Evolutionary conservation across 1,284 basidiomycete species (phyloP), one percentile per base, ranked within the genome.

Genomic region (Albatrellus sp.): DNA sequence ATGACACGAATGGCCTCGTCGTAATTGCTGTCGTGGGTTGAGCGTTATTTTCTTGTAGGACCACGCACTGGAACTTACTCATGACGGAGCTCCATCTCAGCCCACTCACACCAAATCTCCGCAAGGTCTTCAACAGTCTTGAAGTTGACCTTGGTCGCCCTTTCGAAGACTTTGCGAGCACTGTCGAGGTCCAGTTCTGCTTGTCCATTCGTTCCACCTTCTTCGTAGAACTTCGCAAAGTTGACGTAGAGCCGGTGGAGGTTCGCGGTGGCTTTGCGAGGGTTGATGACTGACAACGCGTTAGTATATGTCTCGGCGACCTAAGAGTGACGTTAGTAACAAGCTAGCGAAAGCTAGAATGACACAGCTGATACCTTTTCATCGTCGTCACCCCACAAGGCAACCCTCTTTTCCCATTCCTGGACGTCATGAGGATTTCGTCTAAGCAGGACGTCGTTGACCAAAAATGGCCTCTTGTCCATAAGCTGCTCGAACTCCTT

Each of bases 351-450:
- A 7, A 24, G 24, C 24, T 24, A 24, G 24, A 24, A 7, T 24
- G 7, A 7, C 24, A 24, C 7, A 24, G 7, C 24, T 24, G 3
- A 20, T 54, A 85, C 85, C 71, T 92, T 92, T 54, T 86, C 89
- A 60, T 98, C 94, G 55, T 97, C 77, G 42, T 90, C 83, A 11
- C 87, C 94, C 75, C 83, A 92, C 35, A 98, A 64, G 3, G 90
- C 90, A n/a, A 98, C 79, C 9, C 93, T 73, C 66, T 98, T 98
- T 67, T 98, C 94, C 96, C 96, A 99, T 61, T 99, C 96, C 55
- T 96, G 92, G 0, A 98, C 94, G 56, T 99, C 96, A 57, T 98
- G 90, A 0, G 91, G 90, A 68, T 99, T 99, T 54, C 96, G 71
- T 46, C 96, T 72, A 20, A 98, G 65, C 28, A 98, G 65, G 2